These are phyloP conservation scores for Trifolium fragiferum DNA, from an alignment of 306 rosid species.

Conservation along the genomic window DNA sequence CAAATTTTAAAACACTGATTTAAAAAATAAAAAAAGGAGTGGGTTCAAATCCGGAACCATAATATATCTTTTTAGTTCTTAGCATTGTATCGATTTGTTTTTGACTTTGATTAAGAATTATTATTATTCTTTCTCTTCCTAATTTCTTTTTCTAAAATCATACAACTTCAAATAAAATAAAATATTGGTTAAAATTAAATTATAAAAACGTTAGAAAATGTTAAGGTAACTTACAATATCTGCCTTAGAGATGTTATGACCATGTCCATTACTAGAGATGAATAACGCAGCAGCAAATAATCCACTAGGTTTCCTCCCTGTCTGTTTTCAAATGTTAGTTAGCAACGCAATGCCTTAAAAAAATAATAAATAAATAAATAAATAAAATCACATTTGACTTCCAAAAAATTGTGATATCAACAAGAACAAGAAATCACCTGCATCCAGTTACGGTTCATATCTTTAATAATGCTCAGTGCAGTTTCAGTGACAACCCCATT, in stretches of 20 bases:
- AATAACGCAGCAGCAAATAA: slow-evolving; percentile 90
- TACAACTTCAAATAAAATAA: not conserved
- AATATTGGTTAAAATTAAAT: slow-evolving; percentile 26
- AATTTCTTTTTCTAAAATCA: not conserved
- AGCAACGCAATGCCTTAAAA: slow-evolving; percentile 19
- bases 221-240: slow-evolving; percentile 70
- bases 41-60: too few species aligned
- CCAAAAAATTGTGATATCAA: slow-evolving; percentile 25
- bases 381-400: not conserved
- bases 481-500: slow-evolving; percentile 62
- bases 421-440: slow-evolving; percentile 58
- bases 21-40: too few species aligned
- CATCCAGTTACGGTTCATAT: slow-evolving; percentile 97
- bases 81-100: not conserved
- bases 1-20: too few species aligned
- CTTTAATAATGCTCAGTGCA: slow-evolving; percentile 68
- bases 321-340: slow-evolving; percentile 54
- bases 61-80: too few species aligned
- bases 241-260: slow-evolving; percentile 62
- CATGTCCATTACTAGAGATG: slow-evolving; percentile 77
- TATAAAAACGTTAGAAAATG: slow-evolving; percentile 8
- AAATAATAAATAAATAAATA: not conserved
- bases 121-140: not conserved
- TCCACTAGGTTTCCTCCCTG: slow-evolving; percentile 95
- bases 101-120: too few species aligned